A percentile compares a stretch with the other conserved stretches of the same genome.
These are phyloP conservation scores for Colletotrichum liriopes DNA, from an alignment of 2,329 filamentous ascomycete species.

Conservation along the genomic window DNA sequence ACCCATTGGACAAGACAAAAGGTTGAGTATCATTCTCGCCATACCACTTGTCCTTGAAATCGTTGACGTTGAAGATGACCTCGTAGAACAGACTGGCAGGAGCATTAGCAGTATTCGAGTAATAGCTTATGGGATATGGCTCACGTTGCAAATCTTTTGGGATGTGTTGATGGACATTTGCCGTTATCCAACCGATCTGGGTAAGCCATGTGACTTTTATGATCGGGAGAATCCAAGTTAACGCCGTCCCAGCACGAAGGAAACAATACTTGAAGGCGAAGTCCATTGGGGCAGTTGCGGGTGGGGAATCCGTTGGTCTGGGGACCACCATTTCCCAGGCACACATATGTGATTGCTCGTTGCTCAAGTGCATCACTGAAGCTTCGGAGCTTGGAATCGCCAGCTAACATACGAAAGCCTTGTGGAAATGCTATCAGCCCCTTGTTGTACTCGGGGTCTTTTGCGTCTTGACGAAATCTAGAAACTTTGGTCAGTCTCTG, in stretches of 20 bases:
- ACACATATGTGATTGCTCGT: conserved; percentile 69
- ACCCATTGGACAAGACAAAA: conserved; percentile 78
- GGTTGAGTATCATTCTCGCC: conserved; percentile 64
- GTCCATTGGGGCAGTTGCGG: conserved; percentile 67
- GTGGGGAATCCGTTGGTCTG: conserved; percentile 69
- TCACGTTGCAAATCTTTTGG: conserved; percentile 66
- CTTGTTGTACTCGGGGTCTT: conserved; percentile 57
- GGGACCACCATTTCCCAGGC: conserved; percentile 62
- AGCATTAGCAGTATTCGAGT: neutral
- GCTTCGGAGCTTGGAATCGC: conserved; percentile 63
- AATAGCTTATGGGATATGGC: neutral
- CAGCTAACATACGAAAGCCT: conserved; percentile 77
- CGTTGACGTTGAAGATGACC: conserved; percentile 72
- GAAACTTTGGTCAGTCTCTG: neutral
- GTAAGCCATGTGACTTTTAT: conserved; percentile 71
- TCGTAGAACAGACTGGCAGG: conserved; percentile 64
- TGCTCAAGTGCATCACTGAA: conserved; percentile 62
- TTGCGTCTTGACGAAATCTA: conserved; percentile 58
- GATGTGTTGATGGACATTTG: conserved; percentile 65
- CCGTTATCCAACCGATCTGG: conserved; percentile 63
- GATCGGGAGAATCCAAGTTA: conserved; percentile 68
- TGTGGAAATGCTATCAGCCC: conserved; percentile 72
- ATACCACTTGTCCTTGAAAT: conserved; percentile 68
- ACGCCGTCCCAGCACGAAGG: conserved; percentile 76
- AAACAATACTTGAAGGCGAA: conserved; percentile 70